Evolutionary conservation across 768 basidiomycete genomes (phyloP), one percentile per base, ranked within the genome.

Genomic region (Termitomyces sp.): DNA sequence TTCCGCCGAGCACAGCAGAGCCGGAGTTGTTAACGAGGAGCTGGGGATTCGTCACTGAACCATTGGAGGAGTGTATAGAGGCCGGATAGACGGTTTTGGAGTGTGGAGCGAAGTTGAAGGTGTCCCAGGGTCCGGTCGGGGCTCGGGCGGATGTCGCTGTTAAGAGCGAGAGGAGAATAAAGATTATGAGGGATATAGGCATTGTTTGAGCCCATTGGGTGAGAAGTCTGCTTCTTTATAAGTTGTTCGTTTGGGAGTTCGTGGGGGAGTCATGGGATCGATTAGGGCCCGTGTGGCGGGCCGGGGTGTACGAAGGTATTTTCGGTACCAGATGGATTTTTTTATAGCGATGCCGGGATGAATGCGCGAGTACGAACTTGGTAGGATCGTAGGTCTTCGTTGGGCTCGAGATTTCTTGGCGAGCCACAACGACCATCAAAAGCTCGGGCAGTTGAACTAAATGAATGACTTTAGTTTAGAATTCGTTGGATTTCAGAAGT

Each of bases 41-140:
- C 7, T 69, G 53, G 1, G 75, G 63, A 45, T 71, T 66, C 0
- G 54, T 50, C 1, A 82, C 73, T 1, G 67, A 48, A 0, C 82
- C 82, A 29, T 70, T 57, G 1, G 62, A 58, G 11, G 69, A 66
- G 47, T 77, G 71, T 17, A 82, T 72, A 0, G 75, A 70, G 0
- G 67, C 63, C 0, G 82, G 76, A 35, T 74, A 76, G 0, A 83
- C 78, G 0, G 75, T 78, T 58, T 75, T 77, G 2, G 79, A 76
- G 23, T 63, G 66, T 1, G 81, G 82, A 0, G 81, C 80, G 46
- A 68, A 77, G 57, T 82, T 83, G 69, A 83, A 82, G 9, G 64
- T 61, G 57, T 81, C 80, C 82, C 82, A 84, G 12, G 77, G 75
- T 0, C 82, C 82, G 29, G 60, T 48, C 2, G 81, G 82, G 0